Evolutionary conservation across 371 early-diverging fungal species (phyloP).

Genomic region (Lichtheimia ornata): DNA sequence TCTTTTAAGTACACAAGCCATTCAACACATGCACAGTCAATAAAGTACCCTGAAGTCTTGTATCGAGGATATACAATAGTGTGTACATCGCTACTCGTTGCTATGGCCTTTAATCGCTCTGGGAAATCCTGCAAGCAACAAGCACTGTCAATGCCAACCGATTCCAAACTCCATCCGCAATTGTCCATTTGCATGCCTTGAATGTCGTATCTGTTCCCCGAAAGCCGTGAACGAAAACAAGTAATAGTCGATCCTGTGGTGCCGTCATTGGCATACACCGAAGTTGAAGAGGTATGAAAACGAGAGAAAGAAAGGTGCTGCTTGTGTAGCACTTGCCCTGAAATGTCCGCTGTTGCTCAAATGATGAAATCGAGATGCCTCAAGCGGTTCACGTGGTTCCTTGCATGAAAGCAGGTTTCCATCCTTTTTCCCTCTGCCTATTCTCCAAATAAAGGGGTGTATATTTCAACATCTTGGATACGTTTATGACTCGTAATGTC

Average conservation of each 20-base stretch:
- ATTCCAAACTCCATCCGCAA: not conserved
- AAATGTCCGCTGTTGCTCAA: too few relatives aligned
- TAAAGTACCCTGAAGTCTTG: conserved; percentile 57
- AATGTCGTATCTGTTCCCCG: conserved; percentile 51
- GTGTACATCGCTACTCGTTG: conserved; percentile 45
- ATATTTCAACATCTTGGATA: too few relatives aligned
- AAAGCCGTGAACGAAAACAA: conserved; percentile 64
- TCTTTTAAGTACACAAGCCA: too few relatives aligned
- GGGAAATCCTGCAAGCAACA: conserved; percentile 55
- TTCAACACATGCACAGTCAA: too few relatives aligned
- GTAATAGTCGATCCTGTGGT: conserved; percentile 35
- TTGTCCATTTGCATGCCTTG: conserved; percentile 22
- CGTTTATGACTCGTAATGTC: too few relatives aligned
- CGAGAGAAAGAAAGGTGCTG: conserved; percentile 1
- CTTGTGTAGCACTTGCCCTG: not conserved
- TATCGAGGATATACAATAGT: conserved; percentile 60
- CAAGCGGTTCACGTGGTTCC: too few relatives aligned
- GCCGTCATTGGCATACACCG: not conserved
- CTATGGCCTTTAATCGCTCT: conserved; percentile 52
- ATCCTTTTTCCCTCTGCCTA: too few relatives aligned
- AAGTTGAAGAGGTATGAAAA: not conserved
- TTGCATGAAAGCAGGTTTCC: too few relatives aligned
- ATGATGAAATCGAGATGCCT: too few relatives aligned
- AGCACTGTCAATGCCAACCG: not conserved
- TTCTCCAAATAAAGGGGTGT: too few relatives aligned